Conservation (phyloP, 1,284 basidiomycete species). For the Tilletiaria anomala region DNA sequence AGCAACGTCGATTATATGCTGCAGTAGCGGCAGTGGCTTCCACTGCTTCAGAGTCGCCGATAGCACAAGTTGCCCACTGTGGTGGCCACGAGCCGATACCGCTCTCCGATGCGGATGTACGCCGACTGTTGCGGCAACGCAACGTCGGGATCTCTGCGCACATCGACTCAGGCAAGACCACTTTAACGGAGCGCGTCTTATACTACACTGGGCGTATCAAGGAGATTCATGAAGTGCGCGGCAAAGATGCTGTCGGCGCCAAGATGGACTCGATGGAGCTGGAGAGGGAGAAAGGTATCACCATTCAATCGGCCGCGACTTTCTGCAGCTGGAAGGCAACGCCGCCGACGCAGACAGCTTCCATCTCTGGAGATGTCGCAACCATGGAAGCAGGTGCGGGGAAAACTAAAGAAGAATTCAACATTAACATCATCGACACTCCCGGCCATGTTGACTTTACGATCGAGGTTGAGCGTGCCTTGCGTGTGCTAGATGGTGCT, state of each 20-base stretch:
- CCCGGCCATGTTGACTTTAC: conserved; percentile 99
- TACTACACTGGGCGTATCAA: conserved; percentile 93
- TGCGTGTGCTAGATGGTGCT: conserved; percentile 91
- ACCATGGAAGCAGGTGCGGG: conserved; percentile 43
- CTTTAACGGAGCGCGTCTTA: conserved; percentile 88
- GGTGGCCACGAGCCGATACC: no score
- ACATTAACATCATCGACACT: conserved; percentile 97
- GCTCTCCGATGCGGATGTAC: conserved; percentile 27
- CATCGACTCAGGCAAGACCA: conserved; percentile 89
- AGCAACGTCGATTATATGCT: no score
- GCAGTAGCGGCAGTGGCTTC: no score
- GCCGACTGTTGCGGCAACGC: conserved; percentile 37
- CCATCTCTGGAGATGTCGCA: conserved; percentile 36
- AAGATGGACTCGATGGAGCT: conserved; percentile 99
- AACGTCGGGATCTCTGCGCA: conserved; percentile 44
- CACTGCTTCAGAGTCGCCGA: no score
- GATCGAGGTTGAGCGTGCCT: conserved; percentile 92
- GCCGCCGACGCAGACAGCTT: conserved; percentile 40
- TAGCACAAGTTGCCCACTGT: no score
- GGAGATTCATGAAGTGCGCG: conserved; percentile 94
- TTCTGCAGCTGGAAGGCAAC: conserved; percentile 87
- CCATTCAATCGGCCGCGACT: conserved; percentile 95
- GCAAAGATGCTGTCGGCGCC: conserved; percentile 84
- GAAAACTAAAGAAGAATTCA: conserved; percentile 65
- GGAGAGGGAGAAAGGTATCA: conserved; percentile 97